Evolutionary conservation across 306 rosid genomes (phyloP), one percentile per base, ranked within the genome.

Genomic region (Cucurbita argyrosperma): DNA sequence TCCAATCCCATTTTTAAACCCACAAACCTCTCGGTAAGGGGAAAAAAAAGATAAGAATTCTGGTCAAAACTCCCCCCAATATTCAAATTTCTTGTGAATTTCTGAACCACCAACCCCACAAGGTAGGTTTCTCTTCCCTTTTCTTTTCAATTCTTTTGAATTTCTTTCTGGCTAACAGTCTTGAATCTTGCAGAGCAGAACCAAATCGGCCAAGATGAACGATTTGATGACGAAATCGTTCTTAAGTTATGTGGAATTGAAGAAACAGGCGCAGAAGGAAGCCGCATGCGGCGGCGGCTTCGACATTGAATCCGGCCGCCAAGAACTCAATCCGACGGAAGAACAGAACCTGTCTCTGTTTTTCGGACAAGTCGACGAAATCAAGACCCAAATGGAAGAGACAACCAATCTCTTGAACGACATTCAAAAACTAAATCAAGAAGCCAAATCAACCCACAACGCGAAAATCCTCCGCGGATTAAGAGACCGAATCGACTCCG

Each of bases 201-300:
- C 2, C 66, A 60, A 23, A 12, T 43, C 15, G 12, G 84, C 86
- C 65, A 92, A 83, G 72, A 93, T 93, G 98, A 90, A 93, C 81
- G 98, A 93, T 79, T 80, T 93, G 84, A 89, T 93, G 96, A 93
- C 98, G 18, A 86, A 86, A 71, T 90, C 97, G 54, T 90, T 93
- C 81, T 57, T 93, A 88, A 93, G 83, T 90, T 93, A 93, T 88
- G 97, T 82, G 78, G 97, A 90, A 75, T 65, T 93, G 74, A 93
- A 87, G 94, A 86, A 82, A 64, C 98, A 87, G 68, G 91, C 90
- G 4, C 74, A 37, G 81, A 87, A 74, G 72, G 98, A 93, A 70
- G 47, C 80, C 76, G 43, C 76, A 74, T 89, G 85, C 80, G 61
- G 77, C 4, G 88, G 79, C 7, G 54, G 38, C 72, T 77, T 46